Conservation (phyloP, 192 early-diverging fungal genomes). For the Coemansia sp. region DNA sequence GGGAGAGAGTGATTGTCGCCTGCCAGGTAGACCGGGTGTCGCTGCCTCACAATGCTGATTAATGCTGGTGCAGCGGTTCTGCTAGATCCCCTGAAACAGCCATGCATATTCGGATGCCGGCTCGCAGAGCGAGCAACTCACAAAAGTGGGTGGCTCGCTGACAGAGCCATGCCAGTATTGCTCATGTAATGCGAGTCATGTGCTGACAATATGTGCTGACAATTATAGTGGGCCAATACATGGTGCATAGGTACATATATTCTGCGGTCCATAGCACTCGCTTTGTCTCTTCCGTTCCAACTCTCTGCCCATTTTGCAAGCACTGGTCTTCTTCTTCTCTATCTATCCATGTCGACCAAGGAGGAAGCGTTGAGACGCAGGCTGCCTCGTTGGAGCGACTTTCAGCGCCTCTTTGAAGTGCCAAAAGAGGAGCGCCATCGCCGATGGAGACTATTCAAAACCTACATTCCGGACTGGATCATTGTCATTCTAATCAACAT, state of each 20-base stretch:
- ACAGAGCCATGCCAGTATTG: background rate
- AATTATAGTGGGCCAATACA: background rate
- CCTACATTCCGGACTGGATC: slow-evolving; percentile 55
- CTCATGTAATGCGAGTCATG: background rate
- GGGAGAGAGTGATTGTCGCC: background rate
- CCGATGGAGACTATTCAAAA: slow-evolving; percentile 33
- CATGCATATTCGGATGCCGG: background rate
- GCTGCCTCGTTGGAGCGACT: slow-evolving; percentile 20
- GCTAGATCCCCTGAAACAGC: background rate
- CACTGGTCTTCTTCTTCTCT: no score
- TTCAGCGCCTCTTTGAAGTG: slow-evolving; percentile 15
- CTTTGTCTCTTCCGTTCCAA: background rate
- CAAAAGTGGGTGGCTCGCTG: background rate
- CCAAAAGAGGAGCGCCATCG: slow-evolving; percentile 25
- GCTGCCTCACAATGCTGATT: background rate
- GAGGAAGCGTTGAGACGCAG: slow-evolving; percentile 7
- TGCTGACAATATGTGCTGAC: background rate
- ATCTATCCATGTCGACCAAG: background rate
- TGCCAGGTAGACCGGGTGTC: background rate
- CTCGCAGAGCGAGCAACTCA: background rate
- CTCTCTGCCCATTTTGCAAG: background rate
- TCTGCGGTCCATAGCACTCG: background rate
- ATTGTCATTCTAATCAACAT: slow-evolving; percentile 58
- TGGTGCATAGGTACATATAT: background rate
- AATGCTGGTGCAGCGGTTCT: background rate